Conservation (phyloP, 2,329 filamentous ascomycete species). For the Drechslerella coelobrocha region DNA sequence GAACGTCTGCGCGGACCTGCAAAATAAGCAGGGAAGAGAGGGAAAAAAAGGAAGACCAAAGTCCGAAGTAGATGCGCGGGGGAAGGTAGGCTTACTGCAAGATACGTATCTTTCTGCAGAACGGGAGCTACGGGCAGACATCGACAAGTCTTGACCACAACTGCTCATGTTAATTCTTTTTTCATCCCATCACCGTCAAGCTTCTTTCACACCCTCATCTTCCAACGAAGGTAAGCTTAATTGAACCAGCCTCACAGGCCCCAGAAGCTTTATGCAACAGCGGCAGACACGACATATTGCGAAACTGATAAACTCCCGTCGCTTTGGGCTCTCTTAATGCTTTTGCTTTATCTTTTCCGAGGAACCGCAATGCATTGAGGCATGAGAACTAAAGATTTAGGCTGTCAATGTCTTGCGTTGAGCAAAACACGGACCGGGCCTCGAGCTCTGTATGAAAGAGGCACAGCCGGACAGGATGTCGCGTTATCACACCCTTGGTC, state of each 20-base stretch:
- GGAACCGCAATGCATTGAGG: slow-evolving; percentile 32
- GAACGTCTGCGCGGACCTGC: slow-evolving; percentile 34
- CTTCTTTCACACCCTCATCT: slow-evolving; percentile 19
- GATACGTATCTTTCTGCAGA: slow-evolving; percentile 33
- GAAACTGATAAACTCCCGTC: slow-evolving; percentile 32
- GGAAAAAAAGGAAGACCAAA: slow-evolving; percentile 11
- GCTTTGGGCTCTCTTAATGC: slow-evolving; percentile 29
- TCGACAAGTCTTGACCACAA: slow-evolving; percentile 9
- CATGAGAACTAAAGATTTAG: slow-evolving; percentile 19
- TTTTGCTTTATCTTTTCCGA: slow-evolving; percentile 7
- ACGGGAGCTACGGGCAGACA: slow-evolving; percentile 46
- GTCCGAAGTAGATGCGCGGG: slow-evolving; percentile 28
- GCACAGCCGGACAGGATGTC: slow-evolving; percentile 42
- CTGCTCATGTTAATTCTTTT: slow-evolving; percentile 10
- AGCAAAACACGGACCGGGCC: slow-evolving; percentile 15
- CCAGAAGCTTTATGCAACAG: slow-evolving; percentile 44
- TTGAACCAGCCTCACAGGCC: slow-evolving; percentile 43
- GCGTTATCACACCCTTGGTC: slow-evolving; percentile 46
- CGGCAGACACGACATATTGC: slow-evolving; percentile 38
- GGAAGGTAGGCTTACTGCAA: slow-evolving; percentile 21
- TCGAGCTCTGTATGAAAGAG: slow-evolving; percentile 16
- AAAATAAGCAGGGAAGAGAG: background rate
- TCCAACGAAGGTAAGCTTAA: slow-evolving; percentile 12
- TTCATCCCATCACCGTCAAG: slow-evolving; percentile 47
- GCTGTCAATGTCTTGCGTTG: slow-evolving; percentile 21